A percentile compares a stretch with the other conserved stretches of the same genome.
Conservation (phyloP, 164 flowering plant species). For the Hamamelis virginiana region DNA sequence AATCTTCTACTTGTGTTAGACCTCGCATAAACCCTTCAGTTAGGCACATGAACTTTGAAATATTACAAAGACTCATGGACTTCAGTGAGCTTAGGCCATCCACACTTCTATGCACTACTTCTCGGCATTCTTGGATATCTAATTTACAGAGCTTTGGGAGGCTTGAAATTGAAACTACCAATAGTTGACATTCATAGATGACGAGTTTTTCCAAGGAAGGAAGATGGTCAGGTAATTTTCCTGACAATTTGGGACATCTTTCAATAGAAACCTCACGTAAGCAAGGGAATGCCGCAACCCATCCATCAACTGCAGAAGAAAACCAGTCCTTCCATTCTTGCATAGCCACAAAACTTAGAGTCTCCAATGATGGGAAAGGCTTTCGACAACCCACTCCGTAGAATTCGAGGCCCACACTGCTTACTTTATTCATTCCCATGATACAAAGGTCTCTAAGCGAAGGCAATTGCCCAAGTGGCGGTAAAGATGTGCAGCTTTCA, state of each 20-base stretch:
- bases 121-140: no score
- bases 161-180: neutral
- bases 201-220: neutral
- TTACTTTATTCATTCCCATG: no score
- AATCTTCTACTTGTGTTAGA: no score
- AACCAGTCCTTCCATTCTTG: neutral
- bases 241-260: neutral
- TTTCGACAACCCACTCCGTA: no score
- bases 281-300: neutral
- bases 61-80: no score
- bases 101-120: no score
- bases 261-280: neutral
- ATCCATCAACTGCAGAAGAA: neutral
- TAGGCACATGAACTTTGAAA: no score
- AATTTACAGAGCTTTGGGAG: neutral
- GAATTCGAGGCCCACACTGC: no score
- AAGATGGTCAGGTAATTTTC: neutral
- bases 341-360: neutral
- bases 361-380: conserved; percentile 3
- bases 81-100: no score
- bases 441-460: conserved; percentile 1
- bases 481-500: neutral
- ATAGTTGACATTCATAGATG: neutral
- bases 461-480: conserved; percentile 1
- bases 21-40: no score